These are phyloP conservation scores for Candida vartiovaarae DNA, from an alignment of 805 yeast species.

Conservation along the genomic window DNA sequence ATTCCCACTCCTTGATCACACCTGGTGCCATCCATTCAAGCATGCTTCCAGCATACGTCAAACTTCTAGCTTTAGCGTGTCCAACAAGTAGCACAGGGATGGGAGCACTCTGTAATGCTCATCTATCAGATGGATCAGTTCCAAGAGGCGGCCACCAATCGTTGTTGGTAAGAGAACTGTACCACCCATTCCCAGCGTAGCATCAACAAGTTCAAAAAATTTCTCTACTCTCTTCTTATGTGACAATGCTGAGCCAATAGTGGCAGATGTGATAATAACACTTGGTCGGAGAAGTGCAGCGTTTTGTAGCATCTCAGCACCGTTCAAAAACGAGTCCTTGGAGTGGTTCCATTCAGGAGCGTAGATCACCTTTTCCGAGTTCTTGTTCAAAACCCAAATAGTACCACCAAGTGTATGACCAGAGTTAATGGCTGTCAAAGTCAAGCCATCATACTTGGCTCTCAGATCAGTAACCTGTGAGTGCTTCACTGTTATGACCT, in stretches of 20 bases:
- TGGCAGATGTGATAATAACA: slow-evolving; percentile 69
- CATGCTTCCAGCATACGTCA: slow-evolving; percentile 81
- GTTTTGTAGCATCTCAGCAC: slow-evolving; percentile 54
- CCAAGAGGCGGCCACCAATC: slow-evolving; percentile 74
- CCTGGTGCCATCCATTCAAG: slow-evolving; percentile 92
- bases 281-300: slow-evolving; percentile 74
- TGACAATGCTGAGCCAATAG: slow-evolving; percentile 55
- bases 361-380: slow-evolving; percentile 74
- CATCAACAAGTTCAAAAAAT: slow-evolving; percentile 55
- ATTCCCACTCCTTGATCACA: slow-evolving; percentile 83
- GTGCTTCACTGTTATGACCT: slow-evolving; percentile 61
- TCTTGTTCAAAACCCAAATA: slow-evolving; percentile 70
- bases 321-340: slow-evolving; percentile 73
- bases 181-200: slow-evolving; percentile 67
- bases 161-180: slow-evolving; percentile 80
- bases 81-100: slow-evolving; percentile 75
- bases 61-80: slow-evolving; percentile 67
- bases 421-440: slow-evolving; percentile 77
- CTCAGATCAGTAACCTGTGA: slow-evolving; percentile 64
- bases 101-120: slow-evolving; percentile 41
- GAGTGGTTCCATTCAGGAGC: slow-evolving; percentile 96
- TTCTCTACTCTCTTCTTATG: slow-evolving; percentile 58
- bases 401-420: slow-evolving; percentile 95
- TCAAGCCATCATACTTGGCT: slow-evolving; percentile 52
- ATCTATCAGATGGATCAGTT: slow-evolving; percentile 68